Conservation (phyloP, 805 yeast species). For the Metschnikowia drakensbergensis region DNA sequence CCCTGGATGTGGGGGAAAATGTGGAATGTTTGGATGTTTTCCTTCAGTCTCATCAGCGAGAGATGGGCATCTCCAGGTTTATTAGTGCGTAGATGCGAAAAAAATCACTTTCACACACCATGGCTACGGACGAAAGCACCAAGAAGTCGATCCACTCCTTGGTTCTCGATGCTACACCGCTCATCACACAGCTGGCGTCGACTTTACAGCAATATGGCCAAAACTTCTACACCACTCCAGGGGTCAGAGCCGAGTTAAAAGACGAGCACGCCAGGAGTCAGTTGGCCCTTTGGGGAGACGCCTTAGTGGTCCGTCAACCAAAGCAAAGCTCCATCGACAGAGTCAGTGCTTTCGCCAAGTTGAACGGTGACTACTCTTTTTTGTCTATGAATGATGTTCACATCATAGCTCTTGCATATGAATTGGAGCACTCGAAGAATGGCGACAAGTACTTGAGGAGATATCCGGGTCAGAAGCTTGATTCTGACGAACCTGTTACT, state of each 20-base stretch:
- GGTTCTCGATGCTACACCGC: constrained; percentile 85
- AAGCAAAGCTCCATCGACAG: constrained; percentile 54
- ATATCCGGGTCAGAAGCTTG: constrained; percentile 61
- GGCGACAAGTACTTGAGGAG: constrained; percentile 71
- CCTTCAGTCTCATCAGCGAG: background rate
- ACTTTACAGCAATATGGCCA: constrained; percentile 67
- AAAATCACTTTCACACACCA: constrained; percentile 1
- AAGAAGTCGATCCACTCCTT: constrained; percentile 13
- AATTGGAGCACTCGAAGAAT: constrained; percentile 70
- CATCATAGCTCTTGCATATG: constrained; percentile 86
- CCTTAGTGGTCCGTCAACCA: constrained; percentile 73
- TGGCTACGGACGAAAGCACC: background rate
- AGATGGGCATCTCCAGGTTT: constrained; percentile 1
- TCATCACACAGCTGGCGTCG: constrained; percentile 79
- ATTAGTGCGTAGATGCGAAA: constrained; percentile 5
- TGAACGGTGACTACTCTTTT: constrained; percentile 90
- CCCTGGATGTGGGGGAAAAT: too few species aligned
- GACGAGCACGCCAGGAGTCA: constrained; percentile 84
- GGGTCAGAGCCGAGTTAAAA: constrained; percentile 79
- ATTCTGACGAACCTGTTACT: constrained; percentile 18
- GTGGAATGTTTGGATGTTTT: too few species aligned
- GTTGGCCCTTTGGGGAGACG: constrained; percentile 75
- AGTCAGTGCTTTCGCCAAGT: constrained; percentile 71
- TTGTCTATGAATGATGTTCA: constrained; percentile 89
- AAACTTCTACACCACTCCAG: constrained; percentile 83